Conservation (phyloP, 2,329 filamentous ascomycete genomes). For the Fusarium tuaranense region DNA sequence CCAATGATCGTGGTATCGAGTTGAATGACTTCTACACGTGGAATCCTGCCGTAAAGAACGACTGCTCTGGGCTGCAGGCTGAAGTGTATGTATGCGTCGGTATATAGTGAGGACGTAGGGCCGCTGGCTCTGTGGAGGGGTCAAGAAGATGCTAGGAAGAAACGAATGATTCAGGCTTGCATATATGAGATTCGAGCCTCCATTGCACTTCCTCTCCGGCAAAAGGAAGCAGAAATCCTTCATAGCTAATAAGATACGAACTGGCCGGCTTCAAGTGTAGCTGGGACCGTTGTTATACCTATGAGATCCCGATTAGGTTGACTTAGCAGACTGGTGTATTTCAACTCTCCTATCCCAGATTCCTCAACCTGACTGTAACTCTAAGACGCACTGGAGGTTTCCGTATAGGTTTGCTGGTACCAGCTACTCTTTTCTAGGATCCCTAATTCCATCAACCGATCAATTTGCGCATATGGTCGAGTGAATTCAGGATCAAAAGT, state of each 20-base stretch:
- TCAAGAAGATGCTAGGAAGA: neutral
- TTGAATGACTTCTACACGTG: neutral
- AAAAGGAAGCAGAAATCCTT: neutral
- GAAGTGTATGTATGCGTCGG: neutral
- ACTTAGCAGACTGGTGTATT: neutral
- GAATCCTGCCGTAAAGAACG: neutral
- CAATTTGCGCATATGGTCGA: neutral
- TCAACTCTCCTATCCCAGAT: neutral
- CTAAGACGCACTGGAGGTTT: too few species aligned
- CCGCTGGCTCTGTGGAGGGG: neutral
- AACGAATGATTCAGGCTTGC: neutral
- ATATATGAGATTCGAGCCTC: neutral
- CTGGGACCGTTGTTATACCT: neutral
- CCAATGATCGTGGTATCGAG: neutral
- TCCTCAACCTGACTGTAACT: neutral
- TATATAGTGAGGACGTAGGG: neutral
- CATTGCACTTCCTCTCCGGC: neutral
- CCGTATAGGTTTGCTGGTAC: neutral
- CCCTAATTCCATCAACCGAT: neutral
- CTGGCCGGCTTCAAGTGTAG: neutral
- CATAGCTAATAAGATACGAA: neutral
- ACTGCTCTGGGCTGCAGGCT: neutral
- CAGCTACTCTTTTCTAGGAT: neutral
- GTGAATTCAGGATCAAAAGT: constrained; percentile 16
- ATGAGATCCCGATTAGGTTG: neutral